A percentile compares a stretch with the other conserved stretches of the same genome.
Evolutionary conservation across 2,329 filamentous ascomycete genomes (phyloP).

Genomic region (Fusarium sororula): DNA sequence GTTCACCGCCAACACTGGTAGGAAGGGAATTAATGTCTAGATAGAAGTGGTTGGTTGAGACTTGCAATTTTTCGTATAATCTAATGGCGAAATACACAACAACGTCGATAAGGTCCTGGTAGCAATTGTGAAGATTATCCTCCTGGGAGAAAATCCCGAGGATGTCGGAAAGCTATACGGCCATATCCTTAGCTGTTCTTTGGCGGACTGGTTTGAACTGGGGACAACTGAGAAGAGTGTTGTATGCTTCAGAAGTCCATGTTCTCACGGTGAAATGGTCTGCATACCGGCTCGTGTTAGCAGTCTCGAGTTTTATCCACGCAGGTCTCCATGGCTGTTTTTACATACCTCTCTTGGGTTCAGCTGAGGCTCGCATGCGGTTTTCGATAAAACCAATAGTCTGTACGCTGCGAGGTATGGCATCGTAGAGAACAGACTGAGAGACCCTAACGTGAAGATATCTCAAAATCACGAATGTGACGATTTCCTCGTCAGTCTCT

Average conservation of each 20-base stretch:
- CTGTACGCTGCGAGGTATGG: conserved; percentile 35
- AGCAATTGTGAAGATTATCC: conserved; percentile 37
- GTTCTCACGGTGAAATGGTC: conserved; percentile 50
- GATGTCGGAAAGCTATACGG: conserved; percentile 40
- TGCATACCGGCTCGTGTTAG: conserved; percentile 10
- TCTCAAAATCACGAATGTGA: conserved; percentile 48
- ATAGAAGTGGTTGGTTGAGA: conserved; percentile 51
- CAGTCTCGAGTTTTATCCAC: too few species aligned
- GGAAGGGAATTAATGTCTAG: conserved; percentile 48
- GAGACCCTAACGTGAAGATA: conserved; percentile 50
- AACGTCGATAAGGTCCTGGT: conserved; percentile 35
- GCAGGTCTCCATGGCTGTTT: not conserved
- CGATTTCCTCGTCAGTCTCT: conserved; percentile 51
- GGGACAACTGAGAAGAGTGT: conserved; percentile 46
- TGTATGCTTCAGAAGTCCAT: conserved; percentile 52
- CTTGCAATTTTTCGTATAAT: conserved; percentile 50
- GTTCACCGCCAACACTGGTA: conserved; percentile 33
- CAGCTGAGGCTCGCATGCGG: conserved; percentile 47
- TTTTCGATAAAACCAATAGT: conserved; percentile 47
- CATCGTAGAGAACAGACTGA: conserved; percentile 45
- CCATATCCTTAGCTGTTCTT: conserved; percentile 40
- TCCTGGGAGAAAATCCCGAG: conserved; percentile 43
- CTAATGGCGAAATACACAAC: conserved; percentile 49
- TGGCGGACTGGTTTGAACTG: conserved; percentile 42
- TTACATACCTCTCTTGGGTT: conserved; percentile 50